A percentile compares a stretch with the other conserved stretches of the same genome.
Evolutionary conservation across 495 filamentous ascomycete genomes (phyloP).

Genomic region (Parathielavia hyrcaniae): DNA sequence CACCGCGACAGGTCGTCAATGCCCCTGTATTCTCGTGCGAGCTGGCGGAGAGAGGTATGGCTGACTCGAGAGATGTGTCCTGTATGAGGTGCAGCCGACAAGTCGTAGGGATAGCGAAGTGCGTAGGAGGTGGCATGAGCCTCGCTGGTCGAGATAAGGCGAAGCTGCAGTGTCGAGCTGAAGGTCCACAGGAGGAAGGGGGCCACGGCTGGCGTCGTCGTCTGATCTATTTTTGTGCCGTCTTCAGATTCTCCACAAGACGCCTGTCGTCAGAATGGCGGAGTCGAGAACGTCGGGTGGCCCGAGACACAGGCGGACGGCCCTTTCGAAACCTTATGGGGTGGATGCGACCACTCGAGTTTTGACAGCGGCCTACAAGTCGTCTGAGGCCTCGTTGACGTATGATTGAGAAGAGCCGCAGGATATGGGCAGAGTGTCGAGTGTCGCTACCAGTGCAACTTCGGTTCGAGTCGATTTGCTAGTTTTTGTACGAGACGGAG

Average conservation of each 20-base stretch:
- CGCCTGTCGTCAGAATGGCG: not conserved
- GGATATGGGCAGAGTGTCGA: too few relatives aligned
- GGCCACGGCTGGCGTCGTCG: not conserved
- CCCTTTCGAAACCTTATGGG: too few relatives aligned
- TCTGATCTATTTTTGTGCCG: not conserved
- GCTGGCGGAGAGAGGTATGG: not conserved
- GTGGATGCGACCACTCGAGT: too few relatives aligned
- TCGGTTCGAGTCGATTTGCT: too few relatives aligned
- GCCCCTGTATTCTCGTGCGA: not conserved
- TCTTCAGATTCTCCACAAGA: not conserved
- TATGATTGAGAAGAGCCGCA: too few relatives aligned
- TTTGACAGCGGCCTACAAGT: too few relatives aligned
- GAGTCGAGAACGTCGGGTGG: slow-evolving; percentile 3
- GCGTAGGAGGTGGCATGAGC: slow-evolving; percentile 13
- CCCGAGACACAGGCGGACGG: slow-evolving; percentile 2
- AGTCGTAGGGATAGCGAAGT: not conserved
- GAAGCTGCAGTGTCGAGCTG: not conserved
- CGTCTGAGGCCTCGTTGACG: too few relatives aligned
- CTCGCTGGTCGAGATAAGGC: not conserved
- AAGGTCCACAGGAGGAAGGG: not conserved
- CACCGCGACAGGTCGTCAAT: slow-evolving; percentile 24
- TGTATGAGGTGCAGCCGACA: not conserved
- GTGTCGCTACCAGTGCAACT: too few relatives aligned
- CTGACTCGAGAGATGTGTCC: not conserved
- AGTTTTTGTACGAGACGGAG: too few relatives aligned